These are phyloP conservation scores for Microbotryum saponariae DNA, from an alignment of 1,284 basidiomycete species.

Conservation along the genomic window DNA sequence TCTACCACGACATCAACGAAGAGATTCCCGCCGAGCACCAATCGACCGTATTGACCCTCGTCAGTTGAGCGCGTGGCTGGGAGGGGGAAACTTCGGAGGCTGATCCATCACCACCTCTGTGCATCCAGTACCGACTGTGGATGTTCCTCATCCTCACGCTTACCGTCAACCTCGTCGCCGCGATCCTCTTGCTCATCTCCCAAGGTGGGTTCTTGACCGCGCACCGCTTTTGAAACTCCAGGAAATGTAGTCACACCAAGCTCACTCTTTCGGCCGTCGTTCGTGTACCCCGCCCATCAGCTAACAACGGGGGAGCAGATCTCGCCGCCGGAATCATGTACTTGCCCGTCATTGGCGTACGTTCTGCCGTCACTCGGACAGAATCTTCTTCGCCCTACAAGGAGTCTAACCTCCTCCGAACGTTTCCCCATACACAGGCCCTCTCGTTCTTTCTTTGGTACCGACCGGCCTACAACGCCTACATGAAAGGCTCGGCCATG, in stretches of 20 bases:
- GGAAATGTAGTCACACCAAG: neutral
- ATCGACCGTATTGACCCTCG: slow-evolving; percentile 71
- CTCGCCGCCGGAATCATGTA: slow-evolving; percentile 53
- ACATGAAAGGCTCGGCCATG: slow-evolving; percentile 64
- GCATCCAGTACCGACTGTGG: slow-evolving; percentile 57
- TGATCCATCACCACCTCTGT: slow-evolving; percentile 69
- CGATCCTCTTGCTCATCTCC: slow-evolving; percentile 72
- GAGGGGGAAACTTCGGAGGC: slow-evolving; percentile 43
- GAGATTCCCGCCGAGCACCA: slow-evolving; percentile 80
- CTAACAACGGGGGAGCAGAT: slow-evolving; percentile 34
- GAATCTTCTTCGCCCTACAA: slow-evolving; percentile 44
- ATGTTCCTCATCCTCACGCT: slow-evolving; percentile 55
- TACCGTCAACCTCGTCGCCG: slow-evolving; percentile 81
- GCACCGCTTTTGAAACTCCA: slow-evolving; percentile 9
- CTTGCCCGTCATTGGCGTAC: slow-evolving; percentile 65
- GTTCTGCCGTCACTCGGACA: slow-evolving; percentile 67
- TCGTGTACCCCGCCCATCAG: slow-evolving; percentile 26
- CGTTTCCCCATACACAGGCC: neutral
- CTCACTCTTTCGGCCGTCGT: slow-evolving; percentile 32
- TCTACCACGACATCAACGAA: slow-evolving; percentile 76
- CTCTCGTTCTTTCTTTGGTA: slow-evolving; percentile 19
- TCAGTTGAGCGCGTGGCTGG: slow-evolving; percentile 45
- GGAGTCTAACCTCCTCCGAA: neutral
- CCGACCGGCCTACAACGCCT: slow-evolving; percentile 80
- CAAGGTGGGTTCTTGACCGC: slow-evolving; percentile 48